Percentiles rank a stretch among this genome's conserved stretches.
Conservation (phyloP, 1,139 yeast species). For the Pichia norvegensis region DNA sequence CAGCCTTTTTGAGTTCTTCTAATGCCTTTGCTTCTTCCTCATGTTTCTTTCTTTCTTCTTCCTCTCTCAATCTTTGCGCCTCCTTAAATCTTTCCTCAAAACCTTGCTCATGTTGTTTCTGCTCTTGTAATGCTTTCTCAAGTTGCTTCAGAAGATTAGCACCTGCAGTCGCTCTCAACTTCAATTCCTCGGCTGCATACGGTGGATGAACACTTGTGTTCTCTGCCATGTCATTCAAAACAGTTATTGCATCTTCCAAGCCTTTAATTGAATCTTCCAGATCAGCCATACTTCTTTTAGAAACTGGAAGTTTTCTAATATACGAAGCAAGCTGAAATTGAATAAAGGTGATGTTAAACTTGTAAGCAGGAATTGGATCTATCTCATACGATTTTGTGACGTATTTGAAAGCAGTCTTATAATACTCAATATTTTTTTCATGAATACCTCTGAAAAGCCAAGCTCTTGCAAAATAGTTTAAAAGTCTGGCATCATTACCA, state of each 20-base stretch:
- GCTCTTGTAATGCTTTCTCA: slow-evolving; percentile 63
- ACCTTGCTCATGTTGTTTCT: slow-evolving; percentile 55
- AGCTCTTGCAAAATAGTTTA: slow-evolving; percentile 75
- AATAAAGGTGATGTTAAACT: slow-evolving; percentile 76
- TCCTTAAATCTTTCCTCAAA: slow-evolving; percentile 58
- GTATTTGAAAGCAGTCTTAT: slow-evolving; percentile 55
- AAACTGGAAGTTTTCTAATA: slow-evolving; percentile 54
- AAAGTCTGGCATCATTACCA: slow-evolving; percentile 55
- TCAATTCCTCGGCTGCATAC: slow-evolving; percentile 68
- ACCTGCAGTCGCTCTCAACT: slow-evolving; percentile 81
- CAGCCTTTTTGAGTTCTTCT: slow-evolving; percentile 36
- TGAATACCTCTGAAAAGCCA: slow-evolving; percentile 78
- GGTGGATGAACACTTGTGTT: slow-evolving; percentile 46
- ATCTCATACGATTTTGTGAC: slow-evolving; percentile 46
- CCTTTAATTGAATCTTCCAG: slow-evolving; percentile 52
- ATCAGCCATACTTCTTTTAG: slow-evolving; percentile 54
- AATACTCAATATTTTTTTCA: slow-evolving; percentile 56
- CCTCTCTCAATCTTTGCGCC: slow-evolving; percentile 61
- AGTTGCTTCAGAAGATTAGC: slow-evolving; percentile 68
- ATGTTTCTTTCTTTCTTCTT: slow-evolving; percentile 40
- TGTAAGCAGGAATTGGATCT: slow-evolving; percentile 38
- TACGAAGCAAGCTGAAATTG: slow-evolving; percentile 85
- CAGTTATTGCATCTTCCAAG: slow-evolving; percentile 54
- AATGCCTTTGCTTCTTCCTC: slow-evolving; percentile 36
- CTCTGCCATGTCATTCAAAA: slow-evolving; percentile 54